These are phyloP conservation scores for Acorus calamus DNA, from an alignment of 106 monocot genomes.

Conservation along the genomic window DNA sequence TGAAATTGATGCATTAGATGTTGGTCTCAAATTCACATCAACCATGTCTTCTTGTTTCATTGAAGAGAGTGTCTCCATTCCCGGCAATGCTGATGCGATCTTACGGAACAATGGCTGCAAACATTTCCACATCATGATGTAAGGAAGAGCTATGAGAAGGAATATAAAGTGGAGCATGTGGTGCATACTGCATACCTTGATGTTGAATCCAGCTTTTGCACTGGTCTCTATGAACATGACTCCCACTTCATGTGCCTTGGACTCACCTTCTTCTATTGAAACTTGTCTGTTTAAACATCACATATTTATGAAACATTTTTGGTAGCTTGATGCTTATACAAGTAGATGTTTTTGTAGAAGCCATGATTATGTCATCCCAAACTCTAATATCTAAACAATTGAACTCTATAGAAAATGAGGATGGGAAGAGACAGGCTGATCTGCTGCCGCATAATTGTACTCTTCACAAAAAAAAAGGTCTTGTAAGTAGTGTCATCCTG, in stretches of 20 bases:
- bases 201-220: slow-evolving; percentile 18
- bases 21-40: slow-evolving; percentile 39
- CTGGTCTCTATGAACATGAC: slow-evolving; percentile 17
- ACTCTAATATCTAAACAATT: too few relatives aligned
- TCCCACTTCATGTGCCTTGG: slow-evolving; percentile 5
- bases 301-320: too few relatives aligned
- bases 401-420: too few relatives aligned
- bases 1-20: slow-evolving; percentile 9
- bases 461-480: too few relatives aligned
- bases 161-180: too few relatives aligned
- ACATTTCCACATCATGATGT: neutral
- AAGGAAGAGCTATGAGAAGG: too few relatives aligned
- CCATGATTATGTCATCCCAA: too few relatives aligned
- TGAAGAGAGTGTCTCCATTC: slow-evolving; percentile 39
- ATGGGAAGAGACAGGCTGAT: too few relatives aligned
- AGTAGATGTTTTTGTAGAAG: too few relatives aligned
- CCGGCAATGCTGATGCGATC: slow-evolving; percentile 52
- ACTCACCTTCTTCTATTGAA: slow-evolving; percentile 16
- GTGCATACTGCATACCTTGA: slow-evolving; percentile 3
- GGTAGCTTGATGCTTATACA: too few relatives aligned
- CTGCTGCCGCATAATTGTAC: too few relatives aligned
- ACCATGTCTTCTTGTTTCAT: slow-evolving; percentile 56
- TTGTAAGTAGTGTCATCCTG: too few relatives aligned
- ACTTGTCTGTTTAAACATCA: slow-evolving; percentile 5
- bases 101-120: slow-evolving; percentile 55